Conservation (phyloP, 768 basidiomycete genomes). For the Leucocoprinus sp. region DNA sequence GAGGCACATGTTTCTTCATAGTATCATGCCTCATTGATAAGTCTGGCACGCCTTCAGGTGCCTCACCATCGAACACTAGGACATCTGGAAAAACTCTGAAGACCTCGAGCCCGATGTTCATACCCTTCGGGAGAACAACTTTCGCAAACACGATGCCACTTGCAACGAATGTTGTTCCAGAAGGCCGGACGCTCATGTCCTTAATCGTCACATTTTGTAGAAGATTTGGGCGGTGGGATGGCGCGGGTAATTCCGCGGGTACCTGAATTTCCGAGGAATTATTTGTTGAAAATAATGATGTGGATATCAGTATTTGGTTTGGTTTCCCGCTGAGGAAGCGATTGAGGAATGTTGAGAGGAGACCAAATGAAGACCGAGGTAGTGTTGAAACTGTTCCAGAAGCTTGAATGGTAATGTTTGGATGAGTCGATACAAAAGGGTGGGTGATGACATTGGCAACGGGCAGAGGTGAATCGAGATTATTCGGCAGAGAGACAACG, state of each 20-base stretch:
- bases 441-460: constrained; percentile 47
- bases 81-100: constrained; percentile 66
- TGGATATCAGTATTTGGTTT: constrained; percentile 51
- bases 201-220: constrained; percentile 66
- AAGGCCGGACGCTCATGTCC: constrained; percentile 63
- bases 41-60: constrained; percentile 21
- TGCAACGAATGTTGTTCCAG: constrained; percentile 43
- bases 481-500: constrained; percentile 40
- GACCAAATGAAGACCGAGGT: constrained; percentile 24
- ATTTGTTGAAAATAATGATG: constrained; percentile 27
- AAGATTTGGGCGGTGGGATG: constrained; percentile 53
- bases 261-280: constrained; percentile 23
- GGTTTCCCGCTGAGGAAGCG: constrained; percentile 51
- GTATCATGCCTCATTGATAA: neutral
- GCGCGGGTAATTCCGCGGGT: constrained; percentile 55
- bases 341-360: constrained; percentile 55
- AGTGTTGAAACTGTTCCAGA: constrained; percentile 53
- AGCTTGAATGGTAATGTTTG: constrained; percentile 56
- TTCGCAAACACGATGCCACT: constrained; percentile 62
- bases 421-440: constrained; percentile 55
- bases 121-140: constrained; percentile 61
- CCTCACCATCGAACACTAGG: constrained; percentile 68
- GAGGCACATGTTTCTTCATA: constrained; percentile 19
- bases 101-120: constrained; percentile 59
- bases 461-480: constrained; percentile 23